Percentiles rank a stretch among this genome's conserved stretches.
Evolutionary conservation across 306 rosid species (phyloP).

Genomic region (Chamaecrista fasciculata): DNA sequence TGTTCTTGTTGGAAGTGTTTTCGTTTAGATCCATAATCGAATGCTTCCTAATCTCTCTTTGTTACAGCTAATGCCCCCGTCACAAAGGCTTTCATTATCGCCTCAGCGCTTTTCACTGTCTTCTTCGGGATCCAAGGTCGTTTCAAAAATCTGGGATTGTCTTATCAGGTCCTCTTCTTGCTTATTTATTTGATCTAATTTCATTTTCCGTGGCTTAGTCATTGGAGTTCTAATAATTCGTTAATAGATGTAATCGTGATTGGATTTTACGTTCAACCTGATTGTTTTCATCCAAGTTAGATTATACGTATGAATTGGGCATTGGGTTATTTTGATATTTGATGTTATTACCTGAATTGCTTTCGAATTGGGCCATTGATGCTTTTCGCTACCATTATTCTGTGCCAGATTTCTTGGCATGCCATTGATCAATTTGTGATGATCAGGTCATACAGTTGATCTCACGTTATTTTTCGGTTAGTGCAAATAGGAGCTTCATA

Average conservation of each 20-base stretch:
- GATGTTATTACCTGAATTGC: constrained; percentile 18
- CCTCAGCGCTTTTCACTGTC: constrained; percentile 72
- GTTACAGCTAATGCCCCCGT: constrained; percentile 93
- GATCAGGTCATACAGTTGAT: constrained; percentile 16
- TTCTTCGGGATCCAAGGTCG: constrained; percentile 96
- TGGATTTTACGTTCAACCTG: neutral
- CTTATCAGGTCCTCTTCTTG: constrained; percentile 65
- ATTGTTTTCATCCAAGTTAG: neutral
- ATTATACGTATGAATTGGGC: neutral
- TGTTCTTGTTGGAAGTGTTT: neutral
- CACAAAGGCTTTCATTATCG: constrained; percentile 64
- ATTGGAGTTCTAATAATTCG: neutral
- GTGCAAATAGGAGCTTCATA: constrained; percentile 10
- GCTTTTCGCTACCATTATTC: neutral
- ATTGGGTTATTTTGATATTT: neutral
- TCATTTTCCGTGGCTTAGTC: neutral
- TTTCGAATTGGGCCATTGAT: constrained; percentile 1
- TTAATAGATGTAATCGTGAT: constrained; percentile 11
- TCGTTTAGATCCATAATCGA: constrained; percentile 31
- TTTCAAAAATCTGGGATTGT: constrained; percentile 66
- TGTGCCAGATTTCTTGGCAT: constrained; percentile 1
- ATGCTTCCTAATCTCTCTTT: constrained; percentile 30
- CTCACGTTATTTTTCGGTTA: neutral
- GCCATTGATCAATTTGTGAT: constrained; percentile 5
- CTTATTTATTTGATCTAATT: constrained; percentile 1